A percentile compares a stretch with the other conserved stretches of the same genome.
Evolutionary conservation across 192 early-diverging fungal species (phyloP).

Genomic region (Thoreauomyces humboldtii): DNA sequence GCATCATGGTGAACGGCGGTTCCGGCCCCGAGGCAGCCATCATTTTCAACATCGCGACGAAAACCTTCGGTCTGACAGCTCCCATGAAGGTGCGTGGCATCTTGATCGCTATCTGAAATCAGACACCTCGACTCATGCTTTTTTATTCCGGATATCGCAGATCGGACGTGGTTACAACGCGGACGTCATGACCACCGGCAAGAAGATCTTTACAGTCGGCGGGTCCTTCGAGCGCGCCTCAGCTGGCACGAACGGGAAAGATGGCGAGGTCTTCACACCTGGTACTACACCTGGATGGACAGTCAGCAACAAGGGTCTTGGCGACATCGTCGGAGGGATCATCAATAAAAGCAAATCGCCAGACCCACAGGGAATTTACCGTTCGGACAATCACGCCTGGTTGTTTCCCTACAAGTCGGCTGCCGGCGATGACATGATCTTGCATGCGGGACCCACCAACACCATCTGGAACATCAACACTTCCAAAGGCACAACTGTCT

Average conservation of each 20-base stretch:
- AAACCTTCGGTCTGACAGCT: neutral
- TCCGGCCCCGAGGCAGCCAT: neutral
- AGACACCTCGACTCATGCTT: no score
- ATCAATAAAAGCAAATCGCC: neutral
- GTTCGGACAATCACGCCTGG: conserved; percentile 11
- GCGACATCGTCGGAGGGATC: neutral
- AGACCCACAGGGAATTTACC: conserved; percentile 1
- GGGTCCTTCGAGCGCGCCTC: conserved; percentile 9
- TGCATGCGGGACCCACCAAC: conserved; percentile 2
- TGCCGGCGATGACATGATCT: neutral
- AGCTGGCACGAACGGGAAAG: no score
- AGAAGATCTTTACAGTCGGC: conserved; percentile 11
- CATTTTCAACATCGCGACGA: neutral
- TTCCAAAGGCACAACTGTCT: neutral
- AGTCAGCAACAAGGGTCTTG: neutral
- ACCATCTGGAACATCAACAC: neutral
- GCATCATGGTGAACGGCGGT: conserved; percentile 4
- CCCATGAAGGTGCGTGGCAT: no score
- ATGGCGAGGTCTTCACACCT: neutral
- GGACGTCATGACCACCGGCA: neutral
- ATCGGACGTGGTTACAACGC: conserved; percentile 5
- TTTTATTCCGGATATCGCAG: no score
- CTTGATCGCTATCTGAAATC: no score
- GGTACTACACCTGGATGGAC: neutral
- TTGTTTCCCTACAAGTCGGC: neutral